These are phyloP conservation scores for Plectosphaerella cucumerina DNA, from an alignment of 2,329 filamentous ascomycete genomes.

Conservation along the genomic window DNA sequence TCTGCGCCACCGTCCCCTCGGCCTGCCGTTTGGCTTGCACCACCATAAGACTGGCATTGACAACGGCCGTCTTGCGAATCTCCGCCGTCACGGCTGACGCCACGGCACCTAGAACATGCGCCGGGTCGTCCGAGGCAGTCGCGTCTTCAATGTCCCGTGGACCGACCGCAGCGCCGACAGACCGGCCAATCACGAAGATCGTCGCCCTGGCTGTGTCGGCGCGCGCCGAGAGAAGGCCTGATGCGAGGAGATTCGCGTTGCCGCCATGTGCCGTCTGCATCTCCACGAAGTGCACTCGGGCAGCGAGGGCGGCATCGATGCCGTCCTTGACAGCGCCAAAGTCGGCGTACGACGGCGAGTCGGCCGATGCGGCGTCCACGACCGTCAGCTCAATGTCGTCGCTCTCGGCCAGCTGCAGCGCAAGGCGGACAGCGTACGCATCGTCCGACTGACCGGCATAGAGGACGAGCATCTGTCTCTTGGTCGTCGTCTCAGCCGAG, in stretches of 20 bases:
- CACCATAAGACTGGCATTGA: background rate
- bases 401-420: background rate
- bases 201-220: background rate
- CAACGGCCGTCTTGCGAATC: background rate
- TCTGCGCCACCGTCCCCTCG: background rate
- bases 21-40: background rate
- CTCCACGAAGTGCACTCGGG: background rate
- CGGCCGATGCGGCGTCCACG: background rate
- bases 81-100: background rate
- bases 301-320: background rate
- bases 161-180: background rate
- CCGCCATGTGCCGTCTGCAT: background rate
- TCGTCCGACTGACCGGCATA: constrained; percentile 1
- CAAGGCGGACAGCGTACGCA: background rate
- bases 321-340: background rate
- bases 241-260: background rate
- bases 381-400: constrained; percentile 1
- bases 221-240: background rate
- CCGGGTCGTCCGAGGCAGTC: background rate
- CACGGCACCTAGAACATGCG: background rate
- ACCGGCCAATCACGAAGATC: constrained; percentile 2
- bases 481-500: background rate
- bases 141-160: background rate
- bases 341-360: constrained; percentile 1
- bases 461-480: background rate